Evolutionary conservation across 345 rosid species (phyloP).

Genomic region (Hypericum perforatum): DNA sequence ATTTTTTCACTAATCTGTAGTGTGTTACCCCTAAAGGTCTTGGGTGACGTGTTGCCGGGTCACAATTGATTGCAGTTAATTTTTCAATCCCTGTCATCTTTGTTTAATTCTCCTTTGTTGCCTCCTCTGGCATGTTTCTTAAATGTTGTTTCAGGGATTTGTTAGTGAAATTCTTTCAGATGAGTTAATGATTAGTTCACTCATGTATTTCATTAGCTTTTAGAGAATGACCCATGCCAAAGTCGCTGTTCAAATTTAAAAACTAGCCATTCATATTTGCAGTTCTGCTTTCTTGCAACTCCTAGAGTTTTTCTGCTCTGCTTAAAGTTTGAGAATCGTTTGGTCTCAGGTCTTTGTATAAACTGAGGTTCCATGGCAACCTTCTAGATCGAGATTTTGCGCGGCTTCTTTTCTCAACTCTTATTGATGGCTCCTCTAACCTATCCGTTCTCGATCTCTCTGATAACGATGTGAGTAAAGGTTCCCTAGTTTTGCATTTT

Average conservation of each 20-base stretch:
- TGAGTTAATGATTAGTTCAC: too few relatives aligned
- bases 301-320: neutral
- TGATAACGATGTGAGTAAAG: constrained; percentile 54
- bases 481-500: constrained; percentile 8
- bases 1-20: constrained; percentile 6
- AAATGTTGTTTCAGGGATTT: too few relatives aligned
- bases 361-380: constrained; percentile 47
- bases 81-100: too few relatives aligned
- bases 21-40: constrained; percentile 7
- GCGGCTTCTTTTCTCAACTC: constrained; percentile 36
- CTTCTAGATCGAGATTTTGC: constrained; percentile 39
- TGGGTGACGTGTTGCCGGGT: neutral
- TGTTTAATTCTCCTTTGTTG: too few relatives aligned
- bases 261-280: neutral
- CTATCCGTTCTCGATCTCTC: constrained; percentile 68
- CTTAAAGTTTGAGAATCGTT: neutral
- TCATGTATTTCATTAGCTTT: too few relatives aligned
- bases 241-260: neutral
- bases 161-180: too few relatives aligned
- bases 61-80: too few relatives aligned
- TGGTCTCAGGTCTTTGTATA: constrained; percentile 50
- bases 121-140: too few relatives aligned
- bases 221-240: too few relatives aligned
- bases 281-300: neutral
- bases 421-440: constrained; percentile 46